Evolutionary conservation across 2,329 filamentous ascomycete genomes (phyloP).

Genomic region (Neofusicoccum laricinum): DNA sequence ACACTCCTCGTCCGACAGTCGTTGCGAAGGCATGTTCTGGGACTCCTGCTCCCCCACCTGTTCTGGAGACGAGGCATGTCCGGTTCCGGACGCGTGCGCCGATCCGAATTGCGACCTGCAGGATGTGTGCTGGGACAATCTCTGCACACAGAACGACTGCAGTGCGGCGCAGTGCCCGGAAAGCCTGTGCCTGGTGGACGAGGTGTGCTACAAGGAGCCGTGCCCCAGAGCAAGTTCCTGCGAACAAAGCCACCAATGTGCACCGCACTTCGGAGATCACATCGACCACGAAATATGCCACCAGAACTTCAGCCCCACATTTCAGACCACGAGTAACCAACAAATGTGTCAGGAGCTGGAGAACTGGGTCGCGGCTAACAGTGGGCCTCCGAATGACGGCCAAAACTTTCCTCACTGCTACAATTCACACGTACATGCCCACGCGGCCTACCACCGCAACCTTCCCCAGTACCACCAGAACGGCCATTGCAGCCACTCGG

Average conservation of each 20-base stretch:
- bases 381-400: neutral
- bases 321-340: neutral
- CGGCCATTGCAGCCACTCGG: neutral
- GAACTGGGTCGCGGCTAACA: neutral
- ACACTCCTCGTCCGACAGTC: slow-evolving; percentile 22
- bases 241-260: neutral
- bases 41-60: slow-evolving; percentile 28
- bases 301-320: neutral
- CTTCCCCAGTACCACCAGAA: slow-evolving; percentile 3
- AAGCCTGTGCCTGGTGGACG: slow-evolving; percentile 33
- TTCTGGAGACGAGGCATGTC: slow-evolving; percentile 29
- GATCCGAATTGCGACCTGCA: slow-evolving; percentile 34
- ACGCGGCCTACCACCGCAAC: neutral
- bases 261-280: neutral
- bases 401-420: neutral
- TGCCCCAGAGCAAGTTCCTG: slow-evolving; percentile 11
- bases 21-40: slow-evolving; percentile 35
- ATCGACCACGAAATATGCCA: neutral
- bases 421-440: neutral
- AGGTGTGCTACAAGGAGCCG: slow-evolving; percentile 18
- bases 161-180: slow-evolving; percentile 30
- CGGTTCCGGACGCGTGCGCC: slow-evolving; percentile 31
- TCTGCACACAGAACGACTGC: slow-evolving; percentile 35
- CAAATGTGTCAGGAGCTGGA: neutral
- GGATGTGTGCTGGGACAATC: slow-evolving; percentile 17